Conservation (phyloP, 2,329 filamentous ascomycete genomes). For the Pseudopyricularia javanii region DNA sequence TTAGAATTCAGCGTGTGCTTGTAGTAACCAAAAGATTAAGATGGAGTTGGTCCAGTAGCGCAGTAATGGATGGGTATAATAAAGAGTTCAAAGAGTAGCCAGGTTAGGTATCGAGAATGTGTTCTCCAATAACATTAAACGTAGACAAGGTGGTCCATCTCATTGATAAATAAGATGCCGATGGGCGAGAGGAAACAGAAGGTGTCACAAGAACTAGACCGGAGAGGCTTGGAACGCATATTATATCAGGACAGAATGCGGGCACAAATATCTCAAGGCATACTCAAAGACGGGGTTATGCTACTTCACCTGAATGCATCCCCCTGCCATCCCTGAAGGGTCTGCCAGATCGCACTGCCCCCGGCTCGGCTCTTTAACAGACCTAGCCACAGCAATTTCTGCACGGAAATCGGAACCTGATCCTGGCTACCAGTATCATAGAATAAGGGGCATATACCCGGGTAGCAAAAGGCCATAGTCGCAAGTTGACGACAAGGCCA, state of each 20-base stretch:
- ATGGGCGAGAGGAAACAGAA: not conserved
- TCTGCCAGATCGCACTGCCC: not conserved
- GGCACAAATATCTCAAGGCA: not conserved
- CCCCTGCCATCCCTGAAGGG: not conserved
- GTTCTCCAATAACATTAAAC: no score
- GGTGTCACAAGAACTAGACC: not conserved
- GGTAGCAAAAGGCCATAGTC: not conserved
- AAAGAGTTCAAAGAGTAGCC: no score
- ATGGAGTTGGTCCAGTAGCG: no score
- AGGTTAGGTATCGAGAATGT: no score
- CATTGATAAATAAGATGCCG: not conserved
- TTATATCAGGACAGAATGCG: not conserved
- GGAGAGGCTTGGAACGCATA: not conserved
- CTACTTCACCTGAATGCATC: not conserved
- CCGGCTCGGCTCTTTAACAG: not conserved
- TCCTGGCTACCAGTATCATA: not conserved
- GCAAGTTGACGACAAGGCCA: not conserved
- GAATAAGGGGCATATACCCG: not conserved
- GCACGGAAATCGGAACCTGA: not conserved
- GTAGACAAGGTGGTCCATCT: not conserved
- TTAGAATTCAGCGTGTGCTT: no score
- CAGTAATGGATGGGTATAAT: no score
- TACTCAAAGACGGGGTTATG: not conserved
- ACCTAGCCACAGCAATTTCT: not conserved
- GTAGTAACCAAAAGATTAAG: no score